Conservation (phyloP, 2,329 filamentous ascomycete species). For the Cladophialophora psammophila region DNA sequence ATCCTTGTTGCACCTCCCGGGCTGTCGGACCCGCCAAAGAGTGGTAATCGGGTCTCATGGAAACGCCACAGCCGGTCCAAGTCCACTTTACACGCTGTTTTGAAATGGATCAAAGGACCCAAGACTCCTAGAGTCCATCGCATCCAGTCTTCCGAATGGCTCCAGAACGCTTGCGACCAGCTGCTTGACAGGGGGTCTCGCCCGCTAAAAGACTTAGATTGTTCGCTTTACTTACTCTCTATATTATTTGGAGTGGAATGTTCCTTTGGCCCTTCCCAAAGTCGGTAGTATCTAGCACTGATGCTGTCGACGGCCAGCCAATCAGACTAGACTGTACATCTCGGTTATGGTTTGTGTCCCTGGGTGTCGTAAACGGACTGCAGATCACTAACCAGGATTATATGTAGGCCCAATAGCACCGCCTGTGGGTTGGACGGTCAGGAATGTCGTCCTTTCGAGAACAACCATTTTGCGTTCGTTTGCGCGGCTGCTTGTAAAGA, state of each 20-base stretch:
- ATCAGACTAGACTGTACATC: slow-evolving; percentile 10
- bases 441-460: slow-evolving; percentile 63
- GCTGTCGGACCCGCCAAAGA: neutral
- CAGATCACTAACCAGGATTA: neutral
- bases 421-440: slow-evolving; percentile 64
- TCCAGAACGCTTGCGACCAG: slow-evolving; percentile 13
- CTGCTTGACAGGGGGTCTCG: neutral
- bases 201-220: slow-evolving; percentile 9
- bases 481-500: slow-evolving; percentile 65
- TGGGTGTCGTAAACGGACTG: too few species aligned
- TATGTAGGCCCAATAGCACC: slow-evolving; percentile 22
- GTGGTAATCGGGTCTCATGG: neutral
- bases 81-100: slow-evolving; percentile 1
- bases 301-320: neutral
- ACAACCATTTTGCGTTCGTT: slow-evolving; percentile 62
- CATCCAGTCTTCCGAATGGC: slow-evolving; percentile 18
- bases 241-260: slow-evolving; percentile 7
- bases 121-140: slow-evolving; percentile 8
- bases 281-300: neutral
- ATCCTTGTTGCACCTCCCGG: neutral
- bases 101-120: slow-evolving; percentile 10
- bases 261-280: slow-evolving; percentile 8
- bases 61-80: neutral
- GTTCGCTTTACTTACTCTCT: neutral
- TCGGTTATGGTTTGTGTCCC: slow-evolving; percentile 9